Conservation (phyloP, 441 rosid species). For the Syzygium syzygioides region DNA sequence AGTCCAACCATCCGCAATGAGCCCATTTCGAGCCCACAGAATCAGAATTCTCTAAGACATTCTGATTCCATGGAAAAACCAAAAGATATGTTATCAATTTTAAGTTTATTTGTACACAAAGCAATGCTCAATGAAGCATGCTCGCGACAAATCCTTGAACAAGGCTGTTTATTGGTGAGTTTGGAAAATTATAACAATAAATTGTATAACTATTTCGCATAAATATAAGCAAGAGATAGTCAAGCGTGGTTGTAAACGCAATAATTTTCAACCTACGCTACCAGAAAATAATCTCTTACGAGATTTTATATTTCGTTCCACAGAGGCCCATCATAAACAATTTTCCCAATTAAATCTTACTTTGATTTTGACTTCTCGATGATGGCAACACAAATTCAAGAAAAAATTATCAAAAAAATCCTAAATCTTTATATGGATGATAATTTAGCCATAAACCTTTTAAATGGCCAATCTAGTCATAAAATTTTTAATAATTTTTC, state of each 20-base stretch:
- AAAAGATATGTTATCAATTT: neutral
- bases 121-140: neutral
- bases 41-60: neutral
- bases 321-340: neutral
- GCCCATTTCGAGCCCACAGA: neutral
- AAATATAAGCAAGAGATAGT: neutral
- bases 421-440: fast-evolving
- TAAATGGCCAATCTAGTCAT: neutral
- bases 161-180: neutral
- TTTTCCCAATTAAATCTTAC: neutral
- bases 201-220: neutral
- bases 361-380: neutral
- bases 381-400: too few relatives aligned
- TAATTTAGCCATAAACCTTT: neutral
- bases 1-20: neutral
- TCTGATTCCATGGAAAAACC: neutral
- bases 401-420: neutral
- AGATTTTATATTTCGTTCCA: neutral
- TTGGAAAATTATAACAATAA: neutral
- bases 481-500: neutral
- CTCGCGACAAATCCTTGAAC: neutral
- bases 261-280: neutral
- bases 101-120: neutral
- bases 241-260: neutral
- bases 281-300: neutral